Base-by-base conservation (phyloP, 768 basidiomycete genomes). In the Termitomyces sp. region DNA sequence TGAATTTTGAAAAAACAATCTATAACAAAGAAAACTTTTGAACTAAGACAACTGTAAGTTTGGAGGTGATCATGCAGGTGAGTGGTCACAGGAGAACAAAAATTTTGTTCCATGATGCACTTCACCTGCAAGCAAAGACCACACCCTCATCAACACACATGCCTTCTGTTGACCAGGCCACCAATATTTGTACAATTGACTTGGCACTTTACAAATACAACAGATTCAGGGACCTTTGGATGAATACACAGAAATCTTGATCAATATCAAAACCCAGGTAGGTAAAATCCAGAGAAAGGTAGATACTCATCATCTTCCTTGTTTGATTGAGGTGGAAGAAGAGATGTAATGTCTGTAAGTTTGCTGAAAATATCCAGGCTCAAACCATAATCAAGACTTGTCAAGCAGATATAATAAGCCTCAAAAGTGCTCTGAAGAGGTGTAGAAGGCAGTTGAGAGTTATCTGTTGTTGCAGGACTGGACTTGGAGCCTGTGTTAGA, bases 271-370 rank as follows among this genome's bases (percentile, higher is more conserved):
- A 47, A 35, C 62, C 44, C 59, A 16, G 66, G 64, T 67, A 67
- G 4, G 24, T 44, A 24, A 67, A 56, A 18, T 49, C 35, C 14
- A 62, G 57, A 9, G 65, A 56, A 45, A 63, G n/a, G 60, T 30
- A 66, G 45, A 47, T 56, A 61, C 26, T 62, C 60, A 40, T 66
- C 65, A 28, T 60, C 56, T 8, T 58, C 58, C 48, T 60, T 61
- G 28, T 62, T 61, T 46, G 59, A 54, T 33, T 52, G 59, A 16
- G 51, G 33, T 38, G 32, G 51, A 52, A 48, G 55, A 10, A 54
- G 30, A 18, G 52, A 40, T 52, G 63, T 44, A 41, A 62, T 56
- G 55, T 57, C 58, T 56, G 45, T 43, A 10, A 57, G 47, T 47
- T 60, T 59, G 43, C 40, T 54, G n/a, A 41, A 53, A 22, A 55